Conservation (phyloP, 139 green algal genomes). For the Nannochloris sp. region DNA sequence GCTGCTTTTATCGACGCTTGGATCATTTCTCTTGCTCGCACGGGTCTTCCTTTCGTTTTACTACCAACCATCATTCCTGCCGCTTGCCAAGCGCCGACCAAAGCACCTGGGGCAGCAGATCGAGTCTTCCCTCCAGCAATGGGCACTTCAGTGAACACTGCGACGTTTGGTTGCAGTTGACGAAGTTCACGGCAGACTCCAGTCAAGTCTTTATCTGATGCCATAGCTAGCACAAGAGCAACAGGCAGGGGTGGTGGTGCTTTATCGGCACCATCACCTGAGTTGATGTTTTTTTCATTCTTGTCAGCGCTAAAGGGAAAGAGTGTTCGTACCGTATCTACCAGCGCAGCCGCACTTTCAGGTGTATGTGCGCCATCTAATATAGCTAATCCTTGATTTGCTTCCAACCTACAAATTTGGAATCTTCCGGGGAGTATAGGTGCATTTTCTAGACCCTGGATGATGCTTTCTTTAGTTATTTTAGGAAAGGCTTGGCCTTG, state of each 20-base stretch:
- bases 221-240: slow-evolving; percentile 72
- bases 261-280: neutral
- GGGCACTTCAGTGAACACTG: slow-evolving; percentile 56
- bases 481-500: slow-evolving; percentile 6
- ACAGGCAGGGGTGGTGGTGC: slow-evolving; percentile 19
- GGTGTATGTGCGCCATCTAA: slow-evolving; percentile 74
- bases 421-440: slow-evolving; percentile 58
- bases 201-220: slow-evolving; percentile 69
- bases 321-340: slow-evolving; percentile 22
- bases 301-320: too few relatives aligned
- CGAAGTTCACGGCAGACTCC: slow-evolving; percentile 36
- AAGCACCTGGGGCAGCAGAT: slow-evolving; percentile 33
- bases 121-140: slow-evolving; percentile 52
- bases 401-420: slow-evolving; percentile 40
- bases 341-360: slow-evolving; percentile 54
- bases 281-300: neutral
- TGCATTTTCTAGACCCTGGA: neutral
- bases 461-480: slow-evolving; percentile 1
- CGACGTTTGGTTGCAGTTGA: slow-evolving; percentile 25
- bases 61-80: too few relatives aligned
- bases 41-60: neutral
- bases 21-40: slow-evolving; percentile 47
- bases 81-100: slow-evolving; percentile 56
- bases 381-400: slow-evolving; percentile 32
- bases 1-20: slow-evolving; percentile 54